Evolutionary conservation across 176 grass and related monocot genomes (phyloP).

Genomic region (Luzula sylvatica): DNA sequence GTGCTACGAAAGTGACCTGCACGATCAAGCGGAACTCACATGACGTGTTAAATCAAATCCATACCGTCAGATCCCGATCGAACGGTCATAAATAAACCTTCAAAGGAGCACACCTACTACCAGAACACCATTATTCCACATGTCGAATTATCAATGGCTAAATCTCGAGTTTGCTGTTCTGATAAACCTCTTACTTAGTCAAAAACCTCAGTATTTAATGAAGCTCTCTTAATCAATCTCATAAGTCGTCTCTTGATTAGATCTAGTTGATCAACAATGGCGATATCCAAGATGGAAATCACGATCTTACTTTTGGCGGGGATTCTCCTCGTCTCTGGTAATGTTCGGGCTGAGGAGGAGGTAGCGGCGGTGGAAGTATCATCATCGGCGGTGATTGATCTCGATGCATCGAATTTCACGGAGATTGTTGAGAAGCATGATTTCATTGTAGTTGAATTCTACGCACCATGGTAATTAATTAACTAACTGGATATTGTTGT

Average conservation of each 20-base stretch:
- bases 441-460: conserved; percentile 85
- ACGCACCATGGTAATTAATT: conserved; percentile 61
- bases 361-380: too few relatives aligned
- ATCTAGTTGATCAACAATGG: conserved; percentile 22
- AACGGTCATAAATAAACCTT: background rate
- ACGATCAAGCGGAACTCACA: background rate
- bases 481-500: background rate
- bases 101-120: background rate
- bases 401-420: conserved; percentile 52
- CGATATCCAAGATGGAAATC: conserved; percentile 27
- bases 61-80: background rate
- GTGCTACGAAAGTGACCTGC: too few relatives aligned
- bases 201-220: background rate
- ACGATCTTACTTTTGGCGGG: conserved; percentile 15
- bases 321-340: conserved; percentile 22
- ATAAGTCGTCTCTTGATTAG: conserved; percentile 1
- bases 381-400: conserved; percentile 37
- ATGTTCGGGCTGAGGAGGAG: background rate
- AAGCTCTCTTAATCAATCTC: background rate
- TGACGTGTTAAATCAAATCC: background rate
- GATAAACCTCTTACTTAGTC: background rate
- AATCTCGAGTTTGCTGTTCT: background rate
- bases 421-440: conserved; percentile 52
- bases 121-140: background rate
- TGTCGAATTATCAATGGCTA: background rate